Evolutionary conservation across 1,139 yeast genomes (phyloP), one percentile per base, ranked within the genome.

Genomic region (Kodamaea anthophila): DNA sequence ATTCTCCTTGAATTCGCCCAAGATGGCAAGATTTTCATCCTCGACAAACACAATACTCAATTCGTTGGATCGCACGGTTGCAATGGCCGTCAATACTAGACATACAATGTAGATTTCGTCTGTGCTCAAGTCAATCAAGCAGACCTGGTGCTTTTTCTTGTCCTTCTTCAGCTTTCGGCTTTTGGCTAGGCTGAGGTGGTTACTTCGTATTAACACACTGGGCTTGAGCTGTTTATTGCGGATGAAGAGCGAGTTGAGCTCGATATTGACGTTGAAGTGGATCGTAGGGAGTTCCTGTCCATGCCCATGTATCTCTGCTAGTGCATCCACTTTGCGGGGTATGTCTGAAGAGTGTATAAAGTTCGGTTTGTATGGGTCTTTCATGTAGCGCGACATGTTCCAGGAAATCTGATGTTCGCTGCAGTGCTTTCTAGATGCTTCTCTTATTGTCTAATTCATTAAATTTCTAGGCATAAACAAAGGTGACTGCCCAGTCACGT

Each of bases 301-400:
- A 13, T 18, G 22, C 18, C 13, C 23, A 5, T 15, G 23, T 15
- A n/a, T 19, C n/a, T 23, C 27, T 11, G 24, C 23, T 5, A 26
- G 29, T 10, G 14, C 24, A 10, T 32, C 35, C 35, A 55, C 42
- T 32, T 48, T 49, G 15, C 46, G 47, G 0, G 54, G 49, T 7
- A 65, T 54, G 35, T 65, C 63, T 9, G 68, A 61, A 5, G 65
- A 53, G 36, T 60, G 60, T 16, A 65, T 44, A 35, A 64, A 59
- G 41, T 62, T 64, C 22, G 72, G 72, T 37, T 55, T 58, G 31
- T 54, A 45, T 4, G 51, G 46, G 42, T 63, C 36, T 16, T 24
- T 33, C 29, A 29, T 29, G 10, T n/a, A n/a, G n/a, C n/a, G n/a
- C n/a, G n/a, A n/a, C n/a, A n/a, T n/a, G n/a, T n/a, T n/a, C n/a